Evolutionary conservation across 495 filamentous ascomycete species (phyloP).

Genomic region (Aspergillus cristatus): DNA sequence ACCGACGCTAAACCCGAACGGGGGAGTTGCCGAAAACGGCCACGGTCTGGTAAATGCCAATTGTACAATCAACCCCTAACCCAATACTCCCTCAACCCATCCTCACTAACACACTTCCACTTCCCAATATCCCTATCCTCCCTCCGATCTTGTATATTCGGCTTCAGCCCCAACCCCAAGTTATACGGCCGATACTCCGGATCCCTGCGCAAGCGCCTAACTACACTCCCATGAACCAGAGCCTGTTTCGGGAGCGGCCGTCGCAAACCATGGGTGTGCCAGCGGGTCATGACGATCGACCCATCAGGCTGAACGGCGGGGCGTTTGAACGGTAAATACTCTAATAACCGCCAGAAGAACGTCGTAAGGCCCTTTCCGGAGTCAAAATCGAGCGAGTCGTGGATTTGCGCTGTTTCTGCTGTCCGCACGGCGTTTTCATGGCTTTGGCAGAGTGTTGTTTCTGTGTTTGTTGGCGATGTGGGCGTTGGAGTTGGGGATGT

Average conservation of each 20-base stretch:
- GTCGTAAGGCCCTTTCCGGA: conserved; percentile 7
- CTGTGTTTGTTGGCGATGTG: neutral
- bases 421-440: conserved; percentile 1
- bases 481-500: too few species aligned
- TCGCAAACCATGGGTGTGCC: conserved; percentile 7
- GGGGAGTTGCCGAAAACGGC: too few species aligned
- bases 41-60: too few species aligned
- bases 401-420: conserved; percentile 3
- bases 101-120: too few species aligned
- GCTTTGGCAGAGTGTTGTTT: too few species aligned
- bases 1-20: too few species aligned
- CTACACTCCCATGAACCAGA: conserved; percentile 9
- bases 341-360: conserved; percentile 12
- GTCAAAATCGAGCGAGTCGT: conserved; percentile 10
- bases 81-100: too few species aligned
- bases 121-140: too few species aligned
- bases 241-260: conserved; percentile 5
- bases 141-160: too few species aligned
- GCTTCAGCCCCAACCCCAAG: conserved; percentile 6
- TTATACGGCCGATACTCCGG: conserved; percentile 11
- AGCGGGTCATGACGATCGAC: conserved; percentile 4
- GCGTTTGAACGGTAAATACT: conserved; percentile 10
- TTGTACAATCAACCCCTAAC: too few species aligned
- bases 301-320: conserved; percentile 11
- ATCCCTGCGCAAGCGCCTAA: conserved; percentile 5